phyloP scores from a whole-genome alignment of 1,284 basidiomycete species.

The Cryptococcus sp. region DNA sequence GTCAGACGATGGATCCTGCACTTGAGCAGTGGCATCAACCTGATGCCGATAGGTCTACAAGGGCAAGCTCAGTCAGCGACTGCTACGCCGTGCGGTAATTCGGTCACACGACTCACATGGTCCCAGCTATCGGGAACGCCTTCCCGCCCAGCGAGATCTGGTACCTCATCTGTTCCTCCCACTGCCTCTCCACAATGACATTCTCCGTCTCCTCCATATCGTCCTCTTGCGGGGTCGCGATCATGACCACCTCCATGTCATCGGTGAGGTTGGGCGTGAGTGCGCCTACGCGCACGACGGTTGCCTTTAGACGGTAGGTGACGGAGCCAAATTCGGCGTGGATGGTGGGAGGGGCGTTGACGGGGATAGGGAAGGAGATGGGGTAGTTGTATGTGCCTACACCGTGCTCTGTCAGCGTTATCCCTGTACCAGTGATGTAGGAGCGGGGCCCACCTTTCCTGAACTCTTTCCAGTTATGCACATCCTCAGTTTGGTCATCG shows the following conservation, averaged over 20 bases:
- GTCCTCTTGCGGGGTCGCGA: constrained; percentile 73
- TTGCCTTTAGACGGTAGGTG: constrained; percentile 74
- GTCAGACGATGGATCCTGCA: constrained; percentile 75
- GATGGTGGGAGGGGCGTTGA: constrained; percentile 74
- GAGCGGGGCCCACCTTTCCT: constrained; percentile 63
- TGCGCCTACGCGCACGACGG: constrained; percentile 76
- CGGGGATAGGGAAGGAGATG: constrained; percentile 82
- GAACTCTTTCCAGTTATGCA: constrained; percentile 79
- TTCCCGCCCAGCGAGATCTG: constrained; percentile 75
- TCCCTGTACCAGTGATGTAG: not conserved
- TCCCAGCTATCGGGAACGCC: constrained; percentile 76
- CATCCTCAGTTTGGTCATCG: constrained; percentile 52
- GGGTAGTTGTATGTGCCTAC: constrained; percentile 91
- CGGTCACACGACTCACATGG: constrained; percentile 52
- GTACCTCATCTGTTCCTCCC: constrained; percentile 82
- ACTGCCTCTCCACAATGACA: constrained; percentile 83
- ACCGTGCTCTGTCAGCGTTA: not conserved
- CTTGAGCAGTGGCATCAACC: constrained; percentile 79
- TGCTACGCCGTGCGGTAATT: not conserved
- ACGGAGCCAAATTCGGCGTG: constrained; percentile 76
- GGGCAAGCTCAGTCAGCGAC: not conserved
- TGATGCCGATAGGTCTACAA: constrained; percentile 65
- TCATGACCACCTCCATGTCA: constrained; percentile 69
- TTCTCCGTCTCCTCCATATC: constrained; percentile 73
- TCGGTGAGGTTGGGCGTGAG: constrained; percentile 72